Evolutionary conservation across 805 yeast species (phyloP).

Genomic region (Lachancea thermotolerans): DNA sequence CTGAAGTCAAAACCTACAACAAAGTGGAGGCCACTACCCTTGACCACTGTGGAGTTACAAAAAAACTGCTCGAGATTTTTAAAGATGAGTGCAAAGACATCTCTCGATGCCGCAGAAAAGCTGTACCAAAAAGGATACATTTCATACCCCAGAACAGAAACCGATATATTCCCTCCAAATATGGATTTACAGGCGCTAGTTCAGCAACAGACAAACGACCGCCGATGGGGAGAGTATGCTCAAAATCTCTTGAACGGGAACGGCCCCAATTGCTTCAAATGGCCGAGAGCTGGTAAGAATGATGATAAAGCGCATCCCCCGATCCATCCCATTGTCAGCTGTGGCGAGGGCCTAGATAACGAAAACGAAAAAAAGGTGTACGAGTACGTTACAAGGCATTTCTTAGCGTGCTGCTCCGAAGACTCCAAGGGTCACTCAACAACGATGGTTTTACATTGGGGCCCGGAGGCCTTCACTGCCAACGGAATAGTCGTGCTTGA

Average conservation of each 20-base stretch:
- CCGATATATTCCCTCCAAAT: constrained; percentile 71
- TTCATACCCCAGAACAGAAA: constrained; percentile 96
- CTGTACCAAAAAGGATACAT: constrained; percentile 80
- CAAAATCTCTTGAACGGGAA: constrained; percentile 32
- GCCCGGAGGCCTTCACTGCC: constrained; percentile 61
- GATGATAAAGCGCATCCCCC: constrained; percentile 98
- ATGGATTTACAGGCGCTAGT: constrained; percentile 67
- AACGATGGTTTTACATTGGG: constrained; percentile 66
- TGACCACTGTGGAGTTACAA: constrained; percentile 91
- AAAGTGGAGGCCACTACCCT: constrained; percentile 79
- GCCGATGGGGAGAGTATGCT: constrained; percentile 73
- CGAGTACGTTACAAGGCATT: constrained; percentile 79
- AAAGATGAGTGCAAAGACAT: constrained; percentile 70
- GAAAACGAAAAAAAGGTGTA: constrained; percentile 61
- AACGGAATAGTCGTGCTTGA: constrained; percentile 71
- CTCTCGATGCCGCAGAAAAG: constrained; percentile 74
- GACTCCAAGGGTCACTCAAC: constrained; percentile 80
- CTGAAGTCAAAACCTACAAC: constrained; percentile 57
- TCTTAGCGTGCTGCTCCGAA: constrained; percentile 83
- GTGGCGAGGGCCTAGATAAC: constrained; percentile 17
- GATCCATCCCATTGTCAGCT: constrained; percentile 67
- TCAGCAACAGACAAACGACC: constrained; percentile 48
- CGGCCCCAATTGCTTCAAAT: constrained; percentile 39
- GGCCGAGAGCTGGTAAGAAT: constrained; percentile 74
- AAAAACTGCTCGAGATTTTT: constrained; percentile 73